Base-by-base conservation (phyloP, 2,329 filamentous ascomycete species). In the Aspergillus sp. region DNA sequence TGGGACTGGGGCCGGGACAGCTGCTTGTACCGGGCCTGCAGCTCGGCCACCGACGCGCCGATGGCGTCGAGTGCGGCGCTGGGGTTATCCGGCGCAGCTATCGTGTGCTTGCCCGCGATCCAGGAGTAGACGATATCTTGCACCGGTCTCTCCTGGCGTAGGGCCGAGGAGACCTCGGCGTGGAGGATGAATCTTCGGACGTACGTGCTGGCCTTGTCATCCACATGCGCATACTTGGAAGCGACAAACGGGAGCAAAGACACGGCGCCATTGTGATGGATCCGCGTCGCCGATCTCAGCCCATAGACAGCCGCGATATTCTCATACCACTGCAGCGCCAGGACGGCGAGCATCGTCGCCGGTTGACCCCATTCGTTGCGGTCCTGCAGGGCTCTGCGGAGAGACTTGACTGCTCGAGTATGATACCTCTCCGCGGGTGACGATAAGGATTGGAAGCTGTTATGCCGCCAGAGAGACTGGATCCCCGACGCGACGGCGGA, bases 311-410 rank as follows among this genome's bases (percentile, higher is more conserved):
- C 67, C 23, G 54, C 52, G 22, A 66, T 48, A 34, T 57, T 68
- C 57, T 69, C 68, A 34, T 67, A 68, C 7, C 62, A 34, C 34
- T 69, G 66, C 56, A 69, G 59, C 9, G 61, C 46, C 55, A 69
- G 41, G 22, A 65, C 60, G 9, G 66, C 62, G 17, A 66, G 31
- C 23, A 54, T 45, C 11, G 66, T 68, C 38, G 50, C 64, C 28
- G 59, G 34, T 19, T 59, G 54, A 2, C 62, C 54, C 41, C 58
- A 56, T 54, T 64, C 50, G 15, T 46, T 31, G 51, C 8, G 54
- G 31, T 61, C 51, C 54, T 61, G 41, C 9, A 57, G 25, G 8
- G 45, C 46, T 6, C 54, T 23, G 8, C 54, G 54, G 23, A 57
- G 54, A 13, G 23, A 22, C 43, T 49, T 41, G 23, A 57, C 43